Evolutionary conservation across 805 yeast genomes (phyloP), one percentile per base, ranked within the genome.

Genomic region (Candida stauntonica): DNA sequence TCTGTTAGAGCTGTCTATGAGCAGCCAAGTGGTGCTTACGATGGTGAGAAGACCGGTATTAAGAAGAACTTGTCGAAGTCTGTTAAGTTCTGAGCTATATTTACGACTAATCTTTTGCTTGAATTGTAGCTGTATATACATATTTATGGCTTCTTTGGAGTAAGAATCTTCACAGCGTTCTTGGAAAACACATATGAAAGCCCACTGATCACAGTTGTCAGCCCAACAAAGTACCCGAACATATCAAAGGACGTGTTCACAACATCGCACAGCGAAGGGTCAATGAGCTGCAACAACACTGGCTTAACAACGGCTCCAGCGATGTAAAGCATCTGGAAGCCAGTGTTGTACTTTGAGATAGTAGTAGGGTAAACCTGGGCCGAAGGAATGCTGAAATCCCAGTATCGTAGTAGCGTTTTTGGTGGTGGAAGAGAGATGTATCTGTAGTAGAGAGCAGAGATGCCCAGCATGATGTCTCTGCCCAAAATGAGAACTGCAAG

Each of bases 11-110:
- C 86, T 38, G 96, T 88, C n/a, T 88, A 82, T 70, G 74, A 81
- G 51, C 69, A 70, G 15, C 86, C 77, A 36, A 69, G 76, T 45
- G 84, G 87, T 47, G 81, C 95, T 2, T 93, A 93, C 62, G 81
- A 74, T 47, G 99, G 99, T 64, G 99, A 93, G 62, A 74, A 78
- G 68, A 88, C 97, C 15, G 99, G 99, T 86, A 93, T 93, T 60
- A 88, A 88, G 72, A 91, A 93, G 77, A 87, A 87, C 50, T 60
- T 91, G 36, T 73, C 95, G n/a, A 82, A 86, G 63, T 81, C 95
- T 54, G 88, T 86, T 57, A 85, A 82, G 62, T 80, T 88, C 46
- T 44, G 14, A 32, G 7, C 6, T 9, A 17, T 20, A 20, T 29
- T 6, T 33, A 24, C 33, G 35, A 11, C 24, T 21, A 21, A 11